A percentile compares a stretch with the other conserved stretches of the same genome.
Evolutionary conservation across 768 basidiomycete genomes (phyloP).

Genomic region (Naganishia vaughanmartiniae): DNA sequence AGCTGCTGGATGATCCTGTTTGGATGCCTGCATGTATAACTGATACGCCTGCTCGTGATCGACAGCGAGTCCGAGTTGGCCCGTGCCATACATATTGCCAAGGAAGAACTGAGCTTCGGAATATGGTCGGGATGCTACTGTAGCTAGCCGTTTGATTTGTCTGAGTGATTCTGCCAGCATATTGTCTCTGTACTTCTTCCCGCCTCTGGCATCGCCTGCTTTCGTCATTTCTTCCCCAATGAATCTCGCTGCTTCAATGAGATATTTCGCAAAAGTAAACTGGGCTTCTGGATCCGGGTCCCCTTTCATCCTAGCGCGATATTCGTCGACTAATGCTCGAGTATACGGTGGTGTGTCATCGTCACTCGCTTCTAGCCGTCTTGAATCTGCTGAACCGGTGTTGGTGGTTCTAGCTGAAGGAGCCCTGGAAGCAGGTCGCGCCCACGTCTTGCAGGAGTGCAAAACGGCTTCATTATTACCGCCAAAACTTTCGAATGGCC

Average conservation of each 20-base stretch:
- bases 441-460: no score
- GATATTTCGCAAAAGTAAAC: constrained; percentile 95
- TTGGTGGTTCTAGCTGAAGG: no score
- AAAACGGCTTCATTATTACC: no score
- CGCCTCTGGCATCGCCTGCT: constrained; percentile 58
- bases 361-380: constrained; percentile 48
- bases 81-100: constrained; percentile 94
- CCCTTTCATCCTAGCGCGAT: constrained; percentile 91
- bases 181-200: constrained; percentile 84
- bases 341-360: constrained; percentile 67
- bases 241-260: constrained; percentile 90
- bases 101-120: constrained; percentile 98
- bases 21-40: constrained; percentile 91
- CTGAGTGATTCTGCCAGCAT: constrained; percentile 86
- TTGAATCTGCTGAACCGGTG: constrained; percentile 50
- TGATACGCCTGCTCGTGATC: constrained; percentile 98
- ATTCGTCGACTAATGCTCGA: constrained; percentile 95
- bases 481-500: no score
- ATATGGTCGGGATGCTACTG: constrained; percentile 67
- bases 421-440: no score
- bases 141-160: constrained; percentile 84
- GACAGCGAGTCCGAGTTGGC: constrained; percentile 88
- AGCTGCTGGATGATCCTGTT: constrained; percentile 92
- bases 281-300: constrained; percentile 98
- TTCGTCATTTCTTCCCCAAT: constrained; percentile 60